Conservation (phyloP, 2,329 filamentous ascomycete genomes). For the Canariomyces notabilis region DNA sequence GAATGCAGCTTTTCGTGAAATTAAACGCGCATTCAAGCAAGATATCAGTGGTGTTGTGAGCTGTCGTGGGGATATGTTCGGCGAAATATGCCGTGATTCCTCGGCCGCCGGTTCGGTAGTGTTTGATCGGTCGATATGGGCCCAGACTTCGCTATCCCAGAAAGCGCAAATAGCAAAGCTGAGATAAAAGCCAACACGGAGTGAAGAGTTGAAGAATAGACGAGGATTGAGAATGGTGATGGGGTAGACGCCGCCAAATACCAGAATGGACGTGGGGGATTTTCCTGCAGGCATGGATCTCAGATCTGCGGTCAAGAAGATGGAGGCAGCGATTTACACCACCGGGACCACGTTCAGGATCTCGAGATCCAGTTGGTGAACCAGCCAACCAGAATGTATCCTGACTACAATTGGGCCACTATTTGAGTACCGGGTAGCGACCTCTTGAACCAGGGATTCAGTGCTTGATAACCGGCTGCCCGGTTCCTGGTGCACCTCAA, state of each 20-base stretch:
- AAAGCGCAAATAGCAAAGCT: background rate
- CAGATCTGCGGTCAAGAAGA: conserved; percentile 6
- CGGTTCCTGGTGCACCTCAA: no score
- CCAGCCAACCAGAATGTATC: no score
- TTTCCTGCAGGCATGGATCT: background rate
- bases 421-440: no score
- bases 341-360: no score
- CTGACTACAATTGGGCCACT: no score
- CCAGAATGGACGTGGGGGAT: background rate
- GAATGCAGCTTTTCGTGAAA: conserved; percentile 6
- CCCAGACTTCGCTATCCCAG: no score
- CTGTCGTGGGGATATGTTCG: conserved; percentile 8
- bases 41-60: conserved; percentile 8
- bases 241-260: background rate
- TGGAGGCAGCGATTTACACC: no score
- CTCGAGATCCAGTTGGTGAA: no score
- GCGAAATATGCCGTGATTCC: conserved; percentile 14
- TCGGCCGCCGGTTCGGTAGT: conserved; percentile 5
- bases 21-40: conserved; percentile 7
- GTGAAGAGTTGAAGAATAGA: background rate
- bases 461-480: no score
- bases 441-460: no score
- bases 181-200: background rate
- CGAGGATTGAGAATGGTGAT: background rate
- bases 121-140: conserved; percentile 2